Evolutionary conservation across 2,329 filamentous ascomycete species (phyloP), one percentile per base, ranked within the genome.

Genomic region (Macroventuria anomochaeta): DNA sequence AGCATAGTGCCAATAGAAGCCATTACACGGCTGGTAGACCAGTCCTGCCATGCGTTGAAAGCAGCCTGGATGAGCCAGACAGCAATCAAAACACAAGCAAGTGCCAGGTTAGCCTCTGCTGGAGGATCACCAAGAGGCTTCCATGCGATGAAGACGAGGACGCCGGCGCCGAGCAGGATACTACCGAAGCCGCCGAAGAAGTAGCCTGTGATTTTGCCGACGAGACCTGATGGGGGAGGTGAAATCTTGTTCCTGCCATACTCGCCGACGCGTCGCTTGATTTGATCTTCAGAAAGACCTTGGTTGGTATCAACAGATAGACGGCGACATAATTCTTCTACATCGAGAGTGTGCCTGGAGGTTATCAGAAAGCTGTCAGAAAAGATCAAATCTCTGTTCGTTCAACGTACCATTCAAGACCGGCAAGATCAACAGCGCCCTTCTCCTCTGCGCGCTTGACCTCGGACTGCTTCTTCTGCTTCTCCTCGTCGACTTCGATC

Each of bases 101-200:
- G 80, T 0, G 88, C 89, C 31, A 85, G 71, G 67, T 93, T 93
- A 6, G 89, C 88, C 12, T 82, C 63, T 0, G 86, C 82, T 2
- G 89, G 88, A n/a, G 89, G 89, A 8, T 88, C 68, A 4, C 89
- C 89, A 0, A 93, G 82, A 0, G 89, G 90, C 58, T 84, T 87
- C 88, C 89, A 93, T 2, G 88, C 85, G 53, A 93, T 76, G 65
- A 92, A 91, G 42, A 93, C 89, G 2, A 93, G 80, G 29, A 92
- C 82, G 17, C 83, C 80, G 15, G 88, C 89, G 2, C 86, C 67
- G 6, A 92, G 80, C 3, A 93, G 80, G 43, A 93, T 84, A 1
- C 84, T 80, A 2, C 89, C 89, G 61, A 93, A 93, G 1, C 89
- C 89, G 59, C 87, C 87, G 76, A 91, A 91, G 63, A 92, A 86